Evolutionary conservation across 169 alveolate genomes (phyloP).

Genomic region (Plasmodium relictum): DNA sequence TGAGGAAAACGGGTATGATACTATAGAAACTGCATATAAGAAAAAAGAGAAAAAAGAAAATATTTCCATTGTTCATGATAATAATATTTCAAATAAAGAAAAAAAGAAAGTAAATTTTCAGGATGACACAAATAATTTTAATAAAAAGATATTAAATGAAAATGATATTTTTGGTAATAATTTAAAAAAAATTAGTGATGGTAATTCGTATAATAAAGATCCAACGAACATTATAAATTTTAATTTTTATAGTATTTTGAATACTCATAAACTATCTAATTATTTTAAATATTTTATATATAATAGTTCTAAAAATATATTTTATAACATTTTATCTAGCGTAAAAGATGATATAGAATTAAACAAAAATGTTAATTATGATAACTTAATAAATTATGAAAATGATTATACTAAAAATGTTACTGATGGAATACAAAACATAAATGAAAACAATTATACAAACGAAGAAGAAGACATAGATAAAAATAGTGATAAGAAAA

Average conservation of each 20-base stretch:
- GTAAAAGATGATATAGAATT: slow-evolving; percentile 5
- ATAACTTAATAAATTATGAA: background rate
- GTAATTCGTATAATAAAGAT: background rate
- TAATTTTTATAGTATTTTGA: background rate
- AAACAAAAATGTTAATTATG: background rate
- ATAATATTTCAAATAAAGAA: background rate
- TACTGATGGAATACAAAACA: background rate
- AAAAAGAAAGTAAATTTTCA: background rate
- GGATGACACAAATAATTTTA: background rate
- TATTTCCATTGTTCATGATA: no score
- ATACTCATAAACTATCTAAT: background rate
- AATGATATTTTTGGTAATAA: background rate
- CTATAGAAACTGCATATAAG: no score
- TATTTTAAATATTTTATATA: slow-evolving; percentile 62
- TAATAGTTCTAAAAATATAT: slow-evolving; percentile 52
- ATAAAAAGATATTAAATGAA: background rate
- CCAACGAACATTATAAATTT: background rate
- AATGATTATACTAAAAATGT: background rate
- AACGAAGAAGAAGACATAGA: background rate
- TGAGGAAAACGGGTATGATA: no score
- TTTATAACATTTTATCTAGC: slow-evolving; percentile 38
- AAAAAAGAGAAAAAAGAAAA: no score
- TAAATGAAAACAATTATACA: background rate
- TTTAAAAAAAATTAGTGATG: background rate
- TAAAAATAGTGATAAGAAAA: background rate